These are phyloP conservation scores for Podila clonocystis DNA, from an alignment of 192 early-diverging fungal genomes.

Conservation along the genomic window DNA sequence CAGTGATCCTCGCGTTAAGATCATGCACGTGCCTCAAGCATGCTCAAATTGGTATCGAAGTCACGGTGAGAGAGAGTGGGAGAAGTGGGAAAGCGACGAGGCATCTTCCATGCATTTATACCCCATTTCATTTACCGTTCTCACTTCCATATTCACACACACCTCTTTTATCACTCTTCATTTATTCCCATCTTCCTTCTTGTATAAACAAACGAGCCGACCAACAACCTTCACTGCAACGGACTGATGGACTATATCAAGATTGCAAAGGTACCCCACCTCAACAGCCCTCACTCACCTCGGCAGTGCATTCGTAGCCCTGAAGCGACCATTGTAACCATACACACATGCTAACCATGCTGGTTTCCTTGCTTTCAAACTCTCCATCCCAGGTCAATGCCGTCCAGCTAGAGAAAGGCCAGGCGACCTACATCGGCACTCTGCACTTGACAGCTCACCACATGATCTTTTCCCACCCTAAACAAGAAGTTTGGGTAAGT, in stretches of 20 bases:
- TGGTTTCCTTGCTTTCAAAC: slow-evolving; percentile 2
- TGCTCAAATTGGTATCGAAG: no score
- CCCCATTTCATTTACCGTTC: neutral
- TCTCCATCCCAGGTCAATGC: slow-evolving; percentile 27
- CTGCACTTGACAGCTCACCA: slow-evolving; percentile 83
- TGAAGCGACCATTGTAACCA: neutral
- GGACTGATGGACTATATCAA: slow-evolving; percentile 39
- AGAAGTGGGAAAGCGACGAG: no score
- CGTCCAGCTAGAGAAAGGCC: slow-evolving; percentile 57
- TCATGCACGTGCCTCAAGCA: no score
- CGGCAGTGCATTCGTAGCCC: neutral
- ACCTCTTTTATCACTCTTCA: neutral
- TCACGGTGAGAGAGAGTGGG: no score
- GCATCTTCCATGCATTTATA: neutral
- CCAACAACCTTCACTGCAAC: neutral
- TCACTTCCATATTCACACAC: neutral
- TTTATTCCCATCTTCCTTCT: neutral
- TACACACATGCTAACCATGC: neutral
- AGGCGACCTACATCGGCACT: slow-evolving; percentile 53
- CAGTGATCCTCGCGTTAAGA: no score
- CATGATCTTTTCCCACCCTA: slow-evolving; percentile 69
- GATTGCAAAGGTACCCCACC: slow-evolving; percentile 33
- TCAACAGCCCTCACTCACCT: neutral
- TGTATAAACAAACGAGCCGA: neutral
- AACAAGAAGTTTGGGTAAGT: slow-evolving; percentile 74